These are phyloP conservation scores for Mucuna pruriens DNA, from an alignment of 306 rosid species.

Conservation along the genomic window DNA sequence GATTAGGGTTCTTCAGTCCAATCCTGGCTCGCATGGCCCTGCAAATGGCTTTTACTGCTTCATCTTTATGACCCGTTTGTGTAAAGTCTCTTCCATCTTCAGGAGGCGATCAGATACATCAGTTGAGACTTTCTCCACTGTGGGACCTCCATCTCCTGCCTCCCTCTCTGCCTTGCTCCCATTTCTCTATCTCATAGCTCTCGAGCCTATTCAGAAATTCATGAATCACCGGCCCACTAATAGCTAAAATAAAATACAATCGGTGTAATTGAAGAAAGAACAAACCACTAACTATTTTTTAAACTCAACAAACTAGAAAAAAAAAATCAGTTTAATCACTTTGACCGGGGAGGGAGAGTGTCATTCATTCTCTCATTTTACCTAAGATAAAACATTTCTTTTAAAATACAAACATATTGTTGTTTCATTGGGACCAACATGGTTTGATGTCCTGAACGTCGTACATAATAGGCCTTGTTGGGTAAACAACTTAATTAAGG, in stretches of 20 bases:
- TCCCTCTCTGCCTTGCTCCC: constrained; percentile 98
- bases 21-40: constrained; percentile 97
- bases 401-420: not conserved
- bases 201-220: constrained; percentile 68
- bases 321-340: not conserved
- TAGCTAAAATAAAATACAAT: not conserved
- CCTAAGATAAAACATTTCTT: not conserved
- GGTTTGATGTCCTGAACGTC: not conserved
- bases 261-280: not conserved
- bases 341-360: not conserved
- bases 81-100: constrained; percentile 97
- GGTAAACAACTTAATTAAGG: too few species aligned
- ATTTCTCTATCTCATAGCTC: constrained; percentile 92
- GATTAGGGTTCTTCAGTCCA: constrained; percentile 91
- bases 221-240: constrained; percentile 7
- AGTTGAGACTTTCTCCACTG: constrained; percentile 87
- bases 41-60: constrained; percentile 93
- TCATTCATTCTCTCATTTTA: not conserved
- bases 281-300: not conserved
- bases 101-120: constrained; percentile 97
- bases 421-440: not conserved
- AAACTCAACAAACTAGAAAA: constrained; percentile 26
- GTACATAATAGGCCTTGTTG: too few species aligned
- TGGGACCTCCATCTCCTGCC: constrained; percentile 86
- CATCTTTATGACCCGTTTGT: constrained; percentile 82